phyloP scores from a whole-genome alignment of 768 basidiomycete species.

The Rossbeevera mucosa region DNA sequence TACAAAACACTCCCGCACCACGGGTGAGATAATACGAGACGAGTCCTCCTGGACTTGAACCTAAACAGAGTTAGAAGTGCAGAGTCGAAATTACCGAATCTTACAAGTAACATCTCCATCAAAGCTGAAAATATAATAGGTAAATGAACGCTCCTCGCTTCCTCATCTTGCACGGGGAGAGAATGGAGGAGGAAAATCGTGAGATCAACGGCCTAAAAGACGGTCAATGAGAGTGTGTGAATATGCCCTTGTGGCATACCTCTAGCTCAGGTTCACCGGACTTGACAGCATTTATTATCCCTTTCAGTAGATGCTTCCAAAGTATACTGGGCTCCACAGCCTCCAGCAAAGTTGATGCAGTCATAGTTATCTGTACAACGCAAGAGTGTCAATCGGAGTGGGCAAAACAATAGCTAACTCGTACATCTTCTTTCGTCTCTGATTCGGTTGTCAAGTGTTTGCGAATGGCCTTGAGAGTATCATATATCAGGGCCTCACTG shows the following conservation, averaged over 20 bases:
- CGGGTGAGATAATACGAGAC: constrained; percentile 31
- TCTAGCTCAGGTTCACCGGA: constrained; percentile 42
- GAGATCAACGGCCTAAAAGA: constrained; percentile 57
- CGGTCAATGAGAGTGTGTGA: constrained; percentile 4
- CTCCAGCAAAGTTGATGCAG: constrained; percentile 86
- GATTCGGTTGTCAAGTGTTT: constrained; percentile 46
- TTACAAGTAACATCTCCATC: constrained; percentile 60
- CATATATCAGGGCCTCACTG: constrained; percentile 73
- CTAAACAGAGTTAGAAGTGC: constrained; percentile 22
- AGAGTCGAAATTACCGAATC: neutral
- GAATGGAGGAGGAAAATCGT: constrained; percentile 67
- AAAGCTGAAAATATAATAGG: constrained; percentile 74
- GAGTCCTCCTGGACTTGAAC: constrained; percentile 35
- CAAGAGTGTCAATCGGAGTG: neutral
- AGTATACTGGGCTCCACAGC: constrained; percentile 85
- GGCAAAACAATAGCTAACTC: constrained; percentile 13
- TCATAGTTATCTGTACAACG: constrained; percentile 58
- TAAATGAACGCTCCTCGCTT: constrained; percentile 73
- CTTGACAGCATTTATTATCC: constrained; percentile 52
- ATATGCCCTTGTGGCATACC: constrained; percentile 33
- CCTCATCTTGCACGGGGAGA: constrained; percentile 82
- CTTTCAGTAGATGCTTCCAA: constrained; percentile 71
- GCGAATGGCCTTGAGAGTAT: constrained; percentile 73
- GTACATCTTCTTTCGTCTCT: constrained; percentile 60
- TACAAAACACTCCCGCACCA: constrained; percentile 40